Percentiles rank a stretch among this genome's conserved stretches.
phyloP scores from a whole-genome alignment of 768 basidiomycete genomes.

The Butyriboletus loyo region DNA sequence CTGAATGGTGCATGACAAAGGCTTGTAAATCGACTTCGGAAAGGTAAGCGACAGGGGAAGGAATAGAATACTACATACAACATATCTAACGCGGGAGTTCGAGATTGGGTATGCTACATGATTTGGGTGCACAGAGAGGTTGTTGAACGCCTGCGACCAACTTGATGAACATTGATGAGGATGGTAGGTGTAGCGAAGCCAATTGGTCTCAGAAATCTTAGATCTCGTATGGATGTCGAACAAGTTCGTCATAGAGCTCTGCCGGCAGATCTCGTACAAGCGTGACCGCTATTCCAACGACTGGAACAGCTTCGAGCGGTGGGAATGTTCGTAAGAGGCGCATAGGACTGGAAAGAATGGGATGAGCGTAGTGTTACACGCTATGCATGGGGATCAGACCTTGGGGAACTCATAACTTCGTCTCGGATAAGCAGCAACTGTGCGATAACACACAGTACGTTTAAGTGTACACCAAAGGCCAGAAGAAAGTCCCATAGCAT shows the following conservation, averaged over 20 bases:
- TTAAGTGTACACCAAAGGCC: conserved; percentile 94
- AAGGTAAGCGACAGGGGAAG: neutral
- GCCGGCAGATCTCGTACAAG: conserved; percentile 88
- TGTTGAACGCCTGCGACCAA: conserved; percentile 14
- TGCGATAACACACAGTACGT: conserved; percentile 95
- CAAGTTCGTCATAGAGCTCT: conserved; percentile 85
- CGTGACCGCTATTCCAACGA: conserved; percentile 91
- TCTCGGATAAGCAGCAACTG: conserved; percentile 88
- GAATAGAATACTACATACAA: conserved; percentile 14
- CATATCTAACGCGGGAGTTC: neutral
- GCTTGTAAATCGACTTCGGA: neutral
- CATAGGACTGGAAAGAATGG: conserved; percentile 68
- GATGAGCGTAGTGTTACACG: neutral
- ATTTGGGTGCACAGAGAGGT: conserved; percentile 7
- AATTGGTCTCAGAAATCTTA: conserved; percentile 15
- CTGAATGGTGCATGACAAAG: conserved; percentile 24
- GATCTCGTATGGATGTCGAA: conserved; percentile 78
- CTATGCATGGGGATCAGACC: conserved; percentile 47
- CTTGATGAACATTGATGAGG: neutral
- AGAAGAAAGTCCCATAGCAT: conserved; percentile 97
- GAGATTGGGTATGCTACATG: conserved; percentile 25
- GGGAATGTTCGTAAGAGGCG: conserved; percentile 91
- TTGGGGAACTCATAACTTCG: conserved; percentile 82
- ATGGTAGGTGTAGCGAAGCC: neutral
- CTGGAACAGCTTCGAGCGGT: conserved; percentile 79